phyloP scores from a whole-genome alignment of 192 early-diverging fungal genomes.

The Phycomyces blakesleeanus region DNA sequence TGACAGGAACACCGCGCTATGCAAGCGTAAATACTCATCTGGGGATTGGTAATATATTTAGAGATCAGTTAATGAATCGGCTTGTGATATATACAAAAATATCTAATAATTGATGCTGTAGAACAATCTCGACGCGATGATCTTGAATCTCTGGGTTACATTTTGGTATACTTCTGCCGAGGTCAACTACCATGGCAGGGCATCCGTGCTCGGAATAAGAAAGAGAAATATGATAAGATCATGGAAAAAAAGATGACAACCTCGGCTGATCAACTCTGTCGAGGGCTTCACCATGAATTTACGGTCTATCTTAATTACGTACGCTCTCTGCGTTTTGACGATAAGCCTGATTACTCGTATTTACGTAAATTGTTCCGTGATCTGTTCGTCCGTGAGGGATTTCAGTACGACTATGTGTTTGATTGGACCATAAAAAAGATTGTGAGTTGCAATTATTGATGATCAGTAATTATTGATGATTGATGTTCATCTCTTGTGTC shows the following conservation, averaged over 20 bases:
- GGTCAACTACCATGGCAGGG: conserved; percentile 92
- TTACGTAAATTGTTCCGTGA: conserved; percentile 83
- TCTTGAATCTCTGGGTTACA: conserved; percentile 85
- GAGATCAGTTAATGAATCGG: not conserved
- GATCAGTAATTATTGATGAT: not conserved
- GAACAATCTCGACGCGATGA: conserved; percentile 90
- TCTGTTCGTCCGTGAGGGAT: conserved; percentile 79
- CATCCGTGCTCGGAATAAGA: conserved; percentile 83
- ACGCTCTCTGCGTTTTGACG: conserved; percentile 78
- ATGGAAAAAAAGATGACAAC: conserved; percentile 97
- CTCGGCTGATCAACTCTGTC: conserved; percentile 77
- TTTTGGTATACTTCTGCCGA: conserved; percentile 89
- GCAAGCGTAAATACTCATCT: conserved; percentile 87
- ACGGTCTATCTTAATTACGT: conserved; percentile 85
- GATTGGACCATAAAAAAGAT: conserved; percentile 84
- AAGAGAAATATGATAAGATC: conserved; percentile 93
- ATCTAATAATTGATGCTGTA: conserved; percentile 18
- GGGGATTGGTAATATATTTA: conserved; percentile 52
- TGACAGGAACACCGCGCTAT: conserved; percentile 89
- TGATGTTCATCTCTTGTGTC: not conserved
- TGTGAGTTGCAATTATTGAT: conserved; percentile 33
- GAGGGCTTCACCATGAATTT: conserved; percentile 82
- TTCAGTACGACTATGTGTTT: conserved; percentile 86
- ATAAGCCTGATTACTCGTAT: conserved; percentile 91
- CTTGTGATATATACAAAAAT: not conserved